Base-by-base conservation (phyloP, 2,329 filamentous ascomycete genomes). In the Scedosporium boydii region DNA sequence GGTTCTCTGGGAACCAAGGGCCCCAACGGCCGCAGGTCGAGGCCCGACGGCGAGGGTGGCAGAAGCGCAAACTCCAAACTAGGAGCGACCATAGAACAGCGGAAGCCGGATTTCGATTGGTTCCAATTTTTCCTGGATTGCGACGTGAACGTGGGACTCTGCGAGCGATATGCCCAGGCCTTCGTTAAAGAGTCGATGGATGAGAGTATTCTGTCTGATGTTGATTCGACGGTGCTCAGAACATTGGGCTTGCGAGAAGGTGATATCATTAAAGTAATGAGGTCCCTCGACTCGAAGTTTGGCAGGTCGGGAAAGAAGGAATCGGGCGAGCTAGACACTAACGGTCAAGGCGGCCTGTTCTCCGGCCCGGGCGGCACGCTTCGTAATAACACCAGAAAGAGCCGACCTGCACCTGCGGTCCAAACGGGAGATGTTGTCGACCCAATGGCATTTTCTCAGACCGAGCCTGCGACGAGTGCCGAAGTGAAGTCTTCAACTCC, bases 71-170 rank as follows among this genome's bases (percentile, higher is more conserved):
- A 67, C 4, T 67, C 71, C 41, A 74, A 75, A 48, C 78, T 83
- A 7, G 88, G 88, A 12, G 87, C 84, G n/a, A 82, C 82, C 1
- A 77, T 91, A 38, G 82, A 88, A 66, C 48, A 23, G 16, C 77
- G 79, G 57, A 79, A 82, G 70, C 81, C 89, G 1, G 88, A 95
- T 58, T 96, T 98, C 72, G 95, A 99, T 73, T 99, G 95, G 95
- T 99, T 99, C 70, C 92, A 97, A 72, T 98, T 99, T 78, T 99
- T 99, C 80, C 78, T 99, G 48, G 87, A 87, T 66, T 96, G 92
- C 72, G 93, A 96, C 57, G 91, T 98, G 68, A 89, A 92, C 55
- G 90, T 93, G 58, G 91, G 96, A 63, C 87, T 96, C 56, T 99
- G 95, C 74, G 93, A 98, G 75, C 85, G 95, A 62, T 99, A 99